Conservation (phyloP, 768 basidiomycete species). For the Mycena belliarum region DNA sequence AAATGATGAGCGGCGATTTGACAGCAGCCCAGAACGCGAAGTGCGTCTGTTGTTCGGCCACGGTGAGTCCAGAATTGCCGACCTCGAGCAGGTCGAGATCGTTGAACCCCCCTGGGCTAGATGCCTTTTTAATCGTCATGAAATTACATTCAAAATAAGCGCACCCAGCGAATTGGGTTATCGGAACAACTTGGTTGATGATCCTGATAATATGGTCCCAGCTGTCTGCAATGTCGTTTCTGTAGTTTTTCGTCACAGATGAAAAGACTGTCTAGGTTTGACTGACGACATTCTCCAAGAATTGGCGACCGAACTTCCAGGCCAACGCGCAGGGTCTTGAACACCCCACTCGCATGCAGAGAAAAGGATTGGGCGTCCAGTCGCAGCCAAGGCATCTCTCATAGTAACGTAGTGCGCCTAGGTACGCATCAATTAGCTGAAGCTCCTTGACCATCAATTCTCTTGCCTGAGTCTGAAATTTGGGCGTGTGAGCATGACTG, state of each 20-base stretch:
- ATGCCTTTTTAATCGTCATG: constrained; percentile 8
- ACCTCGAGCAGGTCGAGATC: constrained; percentile 59
- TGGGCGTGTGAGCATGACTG: neutral
- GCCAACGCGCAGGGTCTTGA: constrained; percentile 56
- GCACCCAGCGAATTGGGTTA: constrained; percentile 46
- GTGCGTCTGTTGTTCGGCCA: constrained; percentile 45
- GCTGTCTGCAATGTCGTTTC: constrained; percentile 48
- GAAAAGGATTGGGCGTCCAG: constrained; percentile 48
- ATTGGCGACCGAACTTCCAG: constrained; percentile 45
- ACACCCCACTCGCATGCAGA: constrained; percentile 55
- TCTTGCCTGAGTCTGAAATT: constrained; percentile 36
- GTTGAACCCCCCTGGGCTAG: constrained; percentile 15
- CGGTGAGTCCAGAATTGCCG: constrained; percentile 45
- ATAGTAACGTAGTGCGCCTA: constrained; percentile 46
- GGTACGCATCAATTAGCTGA: neutral
- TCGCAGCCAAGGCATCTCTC: constrained; percentile 46
- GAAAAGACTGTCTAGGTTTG: too few relatives aligned
- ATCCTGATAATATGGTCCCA: constrained; percentile 52
- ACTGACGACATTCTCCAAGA: constrained; percentile 52
- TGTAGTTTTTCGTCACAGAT: constrained; percentile 13
- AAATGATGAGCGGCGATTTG: constrained; percentile 50
- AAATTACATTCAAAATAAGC: constrained; percentile 30
- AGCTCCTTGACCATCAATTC: neutral
- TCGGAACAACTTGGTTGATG: constrained; percentile 53
- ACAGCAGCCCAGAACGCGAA: constrained; percentile 57